Evolutionary conservation across 805 yeast species (phyloP), one percentile per base, ranked within the genome.

Genomic region (Saturnispora diversa): DNA sequence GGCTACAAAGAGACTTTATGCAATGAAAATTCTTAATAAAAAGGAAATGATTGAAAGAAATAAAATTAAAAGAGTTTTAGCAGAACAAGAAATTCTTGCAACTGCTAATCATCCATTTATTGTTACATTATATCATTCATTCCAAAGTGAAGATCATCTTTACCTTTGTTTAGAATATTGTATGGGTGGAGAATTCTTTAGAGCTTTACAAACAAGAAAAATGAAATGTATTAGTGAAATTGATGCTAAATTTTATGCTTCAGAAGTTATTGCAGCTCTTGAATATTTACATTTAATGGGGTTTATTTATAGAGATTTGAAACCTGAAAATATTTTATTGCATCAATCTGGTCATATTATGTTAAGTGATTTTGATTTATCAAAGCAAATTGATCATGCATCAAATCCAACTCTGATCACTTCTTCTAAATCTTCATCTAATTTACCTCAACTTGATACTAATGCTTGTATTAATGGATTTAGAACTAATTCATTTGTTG

Each of bases 281-380:
- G 99, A 92, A 57, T 92, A 92, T 56, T 65, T 92, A 43, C 99
- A 92, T 65, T 60, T 94, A 42, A 87, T 88, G 95, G 98, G 98
- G 0, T 94, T 85, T 62, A 92, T 92, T 37, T 94, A 92, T 59
- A 75, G 99, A 45, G 99, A 92, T 60, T 69, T 92, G 54, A 92
- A 92, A 59, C 99, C 99, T 0, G 99, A 92, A 56, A 92, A 92
- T 55, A 92, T 92, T 44, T 62, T 92, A 30, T 64, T 92, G 34
- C 98, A 92, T 65, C 95, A 87, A 62, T 84, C 95, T 8, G 99
- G 99, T 21, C 99, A 92, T 62, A 92, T 92, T 46, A 92, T 92
- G 99, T 69, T 92, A 43, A 82, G 94, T 34, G 99, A 92, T 62
- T 92, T 92, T 60, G 99, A 92, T 65, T 68, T 92, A 39, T 85